Percentiles rank a stretch among this genome's conserved stretches.
These are phyloP conservation scores for Vittaforma corneae DNA, from an alignment of 371 early-diverging fungal genomes.

Conservation along the genomic window DNA sequence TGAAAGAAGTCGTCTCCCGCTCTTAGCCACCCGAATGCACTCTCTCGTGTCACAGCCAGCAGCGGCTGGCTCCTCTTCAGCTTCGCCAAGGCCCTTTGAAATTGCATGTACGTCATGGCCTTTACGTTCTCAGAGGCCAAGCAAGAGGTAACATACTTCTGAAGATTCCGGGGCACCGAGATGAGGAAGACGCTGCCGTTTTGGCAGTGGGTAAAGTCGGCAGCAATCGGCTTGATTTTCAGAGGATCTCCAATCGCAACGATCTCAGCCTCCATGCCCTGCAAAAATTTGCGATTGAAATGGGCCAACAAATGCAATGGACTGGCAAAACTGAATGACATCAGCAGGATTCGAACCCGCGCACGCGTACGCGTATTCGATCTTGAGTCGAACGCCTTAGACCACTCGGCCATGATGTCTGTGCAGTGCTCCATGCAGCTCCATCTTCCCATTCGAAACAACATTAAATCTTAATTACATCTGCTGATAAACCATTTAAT, in stretches of 20 bases:
- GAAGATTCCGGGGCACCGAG: neutral
- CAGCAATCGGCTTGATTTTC: neutral
- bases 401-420: constrained; percentile 60
- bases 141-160: neutral
- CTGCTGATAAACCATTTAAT: too few relatives aligned
- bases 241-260: constrained; percentile 17
- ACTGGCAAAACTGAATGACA: too few relatives aligned
- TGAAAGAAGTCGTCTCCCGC: constrained; percentile 20
- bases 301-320: too few relatives aligned
- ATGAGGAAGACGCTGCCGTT: neutral
- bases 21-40: constrained; percentile 7
- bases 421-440: too few relatives aligned
- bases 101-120: constrained; percentile 3
- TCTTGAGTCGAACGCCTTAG: constrained; percentile 60
- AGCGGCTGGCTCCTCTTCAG: neutral
- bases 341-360: constrained; percentile 60
- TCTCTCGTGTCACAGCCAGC: neutral
- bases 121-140: constrained; percentile 1
- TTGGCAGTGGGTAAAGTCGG: neutral
- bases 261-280: constrained; percentile 4
- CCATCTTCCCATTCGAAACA: too few relatives aligned
- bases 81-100: neutral
- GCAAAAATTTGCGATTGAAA: neutral
- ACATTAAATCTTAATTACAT: too few relatives aligned
- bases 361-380: constrained; percentile 51